Percentiles rank a stretch among this genome's conserved stretches.
Evolutionary conservation across 805 yeast genomes (phyloP).

Genomic region (Suhomyces prunicola): DNA sequence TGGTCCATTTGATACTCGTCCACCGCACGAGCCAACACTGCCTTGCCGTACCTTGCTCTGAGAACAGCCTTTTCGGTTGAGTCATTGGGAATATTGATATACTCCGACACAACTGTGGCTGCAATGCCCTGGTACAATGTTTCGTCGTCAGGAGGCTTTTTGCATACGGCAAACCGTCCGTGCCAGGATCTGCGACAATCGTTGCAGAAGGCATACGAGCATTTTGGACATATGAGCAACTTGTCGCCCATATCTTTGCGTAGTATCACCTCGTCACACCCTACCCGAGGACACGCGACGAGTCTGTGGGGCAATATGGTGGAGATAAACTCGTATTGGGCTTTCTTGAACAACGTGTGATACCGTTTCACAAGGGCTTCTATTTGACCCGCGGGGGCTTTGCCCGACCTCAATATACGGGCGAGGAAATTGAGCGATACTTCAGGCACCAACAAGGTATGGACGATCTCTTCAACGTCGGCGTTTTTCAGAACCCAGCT

Average conservation of each 20-base stretch:
- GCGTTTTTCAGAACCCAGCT: slow-evolving; percentile 18
- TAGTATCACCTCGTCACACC: slow-evolving; percentile 46
- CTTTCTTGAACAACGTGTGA: slow-evolving; percentile 31
- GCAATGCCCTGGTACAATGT: slow-evolving; percentile 24
- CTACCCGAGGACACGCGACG: slow-evolving; percentile 47
- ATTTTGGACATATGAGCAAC: slow-evolving; percentile 47
- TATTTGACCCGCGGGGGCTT: slow-evolving; percentile 1
- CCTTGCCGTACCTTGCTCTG: slow-evolving; percentile 45
- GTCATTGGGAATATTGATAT: slow-evolving; percentile 28
- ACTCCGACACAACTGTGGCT: slow-evolving; percentile 33
- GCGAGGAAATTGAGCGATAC: slow-evolving; percentile 34
- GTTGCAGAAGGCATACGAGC: slow-evolving; percentile 54
- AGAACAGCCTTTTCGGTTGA: slow-evolving; percentile 31
- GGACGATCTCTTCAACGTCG: slow-evolving; percentile 7
- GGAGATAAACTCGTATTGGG: slow-evolving; percentile 42
- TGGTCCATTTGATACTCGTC: slow-evolving; percentile 47
- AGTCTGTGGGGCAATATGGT: slow-evolving; percentile 47
- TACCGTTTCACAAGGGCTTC: slow-evolving; percentile 33
- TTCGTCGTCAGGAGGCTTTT: slow-evolving; percentile 14
- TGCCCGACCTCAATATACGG: slow-evolving; percentile 19
- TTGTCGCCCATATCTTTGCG: slow-evolving; percentile 45
- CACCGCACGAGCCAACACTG: slow-evolving; percentile 38
- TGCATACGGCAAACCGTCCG: slow-evolving; percentile 49
- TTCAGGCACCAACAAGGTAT: slow-evolving; percentile 37
- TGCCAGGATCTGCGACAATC: slow-evolving; percentile 62